Conservation (phyloP, 2,329 filamentous ascomycete genomes). For the Aspergillus cejpii region DNA sequence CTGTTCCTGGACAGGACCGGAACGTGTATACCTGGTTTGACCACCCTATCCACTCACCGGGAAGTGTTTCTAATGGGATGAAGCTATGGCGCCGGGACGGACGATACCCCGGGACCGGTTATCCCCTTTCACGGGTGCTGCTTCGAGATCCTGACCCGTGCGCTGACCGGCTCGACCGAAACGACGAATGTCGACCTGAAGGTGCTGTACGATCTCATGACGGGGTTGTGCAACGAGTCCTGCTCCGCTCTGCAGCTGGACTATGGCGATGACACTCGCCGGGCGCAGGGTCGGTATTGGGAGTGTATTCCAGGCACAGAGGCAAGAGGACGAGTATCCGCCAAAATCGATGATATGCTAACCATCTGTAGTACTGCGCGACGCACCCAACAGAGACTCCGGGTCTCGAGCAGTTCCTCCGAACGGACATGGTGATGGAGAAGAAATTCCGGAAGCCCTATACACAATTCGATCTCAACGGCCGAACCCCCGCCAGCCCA, state of each 20-base stretch:
- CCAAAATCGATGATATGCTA: neutral
- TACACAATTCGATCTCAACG: conserved; percentile 4
- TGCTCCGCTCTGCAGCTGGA: conserved; percentile 12
- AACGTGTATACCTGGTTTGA: conserved; percentile 15
- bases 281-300: conserved; percentile 21
- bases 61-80: neutral
- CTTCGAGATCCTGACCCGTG: conserved; percentile 16
- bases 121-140: conserved; percentile 20
- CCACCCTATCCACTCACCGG: neutral
- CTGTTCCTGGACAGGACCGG: neutral
- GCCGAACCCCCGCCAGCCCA: conserved; percentile 11
- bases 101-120: conserved; percentile 16
- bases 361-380: conserved; percentile 14
- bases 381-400: conserved; percentile 14
- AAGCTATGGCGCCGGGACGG: conserved; percentile 17
- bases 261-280: conserved; percentile 15
- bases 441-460: conserved; percentile 5
- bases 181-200: conserved; percentile 11
- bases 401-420: conserved; percentile 5
- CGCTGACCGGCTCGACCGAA: conserved; percentile 13
- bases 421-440: conserved; percentile 6
- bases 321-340: conserved; percentile 4
- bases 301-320: conserved; percentile 18
- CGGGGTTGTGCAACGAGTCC: conserved; percentile 9
- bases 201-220: conserved; percentile 16